These are phyloP conservation scores for Cyclotella distinguenda DNA, from an alignment of 108 stramenopile species.

Conservation along the genomic window DNA sequence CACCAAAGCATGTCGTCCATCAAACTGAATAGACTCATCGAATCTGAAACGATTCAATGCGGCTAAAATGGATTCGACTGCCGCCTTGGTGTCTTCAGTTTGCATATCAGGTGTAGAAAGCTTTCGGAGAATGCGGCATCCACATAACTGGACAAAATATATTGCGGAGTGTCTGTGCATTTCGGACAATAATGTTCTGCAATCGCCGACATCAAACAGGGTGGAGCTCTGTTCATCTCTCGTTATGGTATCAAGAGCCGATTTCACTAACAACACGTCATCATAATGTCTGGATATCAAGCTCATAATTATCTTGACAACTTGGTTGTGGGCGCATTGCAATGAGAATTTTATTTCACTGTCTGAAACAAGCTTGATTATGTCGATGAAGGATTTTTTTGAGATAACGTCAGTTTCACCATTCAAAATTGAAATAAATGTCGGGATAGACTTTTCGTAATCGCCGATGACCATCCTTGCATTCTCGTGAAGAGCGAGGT, in stretches of 20 bases:
- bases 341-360: background rate
- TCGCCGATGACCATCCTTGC: slow-evolving; percentile 12
- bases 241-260: slow-evolving; percentile 2
- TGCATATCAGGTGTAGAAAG: background rate
- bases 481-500: slow-evolving; percentile 15
- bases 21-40: slow-evolving; percentile 7
- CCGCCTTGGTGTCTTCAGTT: background rate
- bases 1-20: slow-evolving; percentile 12
- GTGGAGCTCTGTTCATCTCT: slow-evolving; percentile 4
- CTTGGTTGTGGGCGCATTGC: background rate
- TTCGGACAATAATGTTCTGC: background rate
- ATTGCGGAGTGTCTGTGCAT: slow-evolving; percentile 6
- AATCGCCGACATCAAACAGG: slow-evolving; percentile 3
- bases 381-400: slow-evolving; percentile 8
- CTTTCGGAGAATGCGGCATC: slow-evolving; percentile 3
- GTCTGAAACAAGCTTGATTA: slow-evolving; percentile 1
- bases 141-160: slow-evolving; percentile 3
- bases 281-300: background rate
- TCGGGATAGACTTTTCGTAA: slow-evolving; percentile 3
- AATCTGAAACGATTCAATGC: background rate
- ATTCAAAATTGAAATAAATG: background rate
- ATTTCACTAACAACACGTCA: slow-evolving; percentile 4
- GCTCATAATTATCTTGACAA: background rate
- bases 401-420: background rate
- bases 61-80: background rate